Percentiles rank a stretch among this genome's conserved stretches.
Conservation (phyloP, 2,329 filamentous ascomycete genomes). For the Trichoderma sp. region DNA sequence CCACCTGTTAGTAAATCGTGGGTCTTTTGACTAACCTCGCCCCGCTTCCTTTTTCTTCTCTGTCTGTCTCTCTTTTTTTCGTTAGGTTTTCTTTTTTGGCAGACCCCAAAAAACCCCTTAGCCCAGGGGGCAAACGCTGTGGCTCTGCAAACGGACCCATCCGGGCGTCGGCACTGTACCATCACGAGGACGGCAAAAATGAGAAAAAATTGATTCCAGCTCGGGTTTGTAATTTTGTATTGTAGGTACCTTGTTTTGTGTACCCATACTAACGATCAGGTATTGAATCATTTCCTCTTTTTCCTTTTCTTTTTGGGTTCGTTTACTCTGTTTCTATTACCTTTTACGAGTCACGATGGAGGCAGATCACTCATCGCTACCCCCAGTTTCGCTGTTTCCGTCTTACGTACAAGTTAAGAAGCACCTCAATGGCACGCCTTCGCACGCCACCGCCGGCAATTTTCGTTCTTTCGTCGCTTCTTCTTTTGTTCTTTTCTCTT, state of each 20-base stretch:
- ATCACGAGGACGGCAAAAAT: slow-evolving; percentile 34
- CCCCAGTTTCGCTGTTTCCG: neutral
- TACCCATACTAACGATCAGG: neutral
- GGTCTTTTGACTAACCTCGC: neutral
- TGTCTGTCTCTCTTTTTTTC: neutral
- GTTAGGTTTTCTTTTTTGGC: neutral
- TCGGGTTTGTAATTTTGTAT: neutral
- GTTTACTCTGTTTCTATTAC: neutral
- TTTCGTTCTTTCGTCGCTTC: neutral
- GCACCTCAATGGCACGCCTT: slow-evolving; percentile 24
- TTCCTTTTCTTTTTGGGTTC: neutral
- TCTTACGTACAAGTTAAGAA: slow-evolving; percentile 24
- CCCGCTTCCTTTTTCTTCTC: neutral
- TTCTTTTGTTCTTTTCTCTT: neutral
- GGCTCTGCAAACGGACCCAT: slow-evolving; percentile 11
- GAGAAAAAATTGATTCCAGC: slow-evolving; percentile 21
- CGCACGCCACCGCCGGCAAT: slow-evolving; percentile 16
- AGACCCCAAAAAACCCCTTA: neutral
- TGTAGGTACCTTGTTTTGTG: neutral
- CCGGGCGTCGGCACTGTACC: slow-evolving; percentile 26
- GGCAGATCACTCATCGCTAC: neutral
- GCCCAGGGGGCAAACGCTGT: neutral
- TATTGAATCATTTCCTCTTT: neutral
- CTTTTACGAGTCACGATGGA: slow-evolving; percentile 25
- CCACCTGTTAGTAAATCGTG: slow-evolving; percentile 15